A percentile compares a stretch with the other conserved stretches of the same genome.
Conservation (phyloP, 2,329 filamentous ascomycete species). For the Sporothrix euskadiensis region DNA sequence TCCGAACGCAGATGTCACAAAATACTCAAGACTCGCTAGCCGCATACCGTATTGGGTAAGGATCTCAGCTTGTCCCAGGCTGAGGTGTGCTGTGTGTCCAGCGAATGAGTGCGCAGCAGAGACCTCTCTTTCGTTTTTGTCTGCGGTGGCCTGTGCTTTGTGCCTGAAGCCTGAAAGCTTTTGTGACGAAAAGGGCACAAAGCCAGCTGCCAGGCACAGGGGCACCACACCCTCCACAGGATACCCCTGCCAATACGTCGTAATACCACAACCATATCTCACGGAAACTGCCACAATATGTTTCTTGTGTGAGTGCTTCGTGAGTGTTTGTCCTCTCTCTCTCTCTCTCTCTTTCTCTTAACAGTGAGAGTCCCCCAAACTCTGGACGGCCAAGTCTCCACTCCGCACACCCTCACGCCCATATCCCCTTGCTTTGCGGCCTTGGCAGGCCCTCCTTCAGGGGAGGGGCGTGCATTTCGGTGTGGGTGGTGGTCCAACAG, state of each 20-base stretch:
- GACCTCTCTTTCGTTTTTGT: not conserved
- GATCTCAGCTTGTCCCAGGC: constrained; percentile 7
- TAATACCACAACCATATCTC: constrained; percentile 2
- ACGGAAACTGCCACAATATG: not conserved
- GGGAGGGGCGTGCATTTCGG: not conserved
- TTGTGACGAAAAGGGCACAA: not conserved
- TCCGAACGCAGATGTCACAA: not conserved
- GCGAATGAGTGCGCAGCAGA: not conserved
- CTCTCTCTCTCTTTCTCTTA: not conserved
- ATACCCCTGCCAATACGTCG: constrained; percentile 15
- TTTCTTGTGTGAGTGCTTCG: not conserved
- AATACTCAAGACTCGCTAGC: constrained; percentile 1
- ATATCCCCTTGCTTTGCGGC: constrained; percentile 1
- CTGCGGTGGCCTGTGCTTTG: not conserved
- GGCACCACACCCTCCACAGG: constrained; percentile 1
- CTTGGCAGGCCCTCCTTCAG: not conserved
- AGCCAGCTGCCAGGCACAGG: not conserved
- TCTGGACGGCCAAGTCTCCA: not conserved
- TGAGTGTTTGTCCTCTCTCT: not conserved
- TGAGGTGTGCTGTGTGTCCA: not conserved
- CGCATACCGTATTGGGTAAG: not conserved
- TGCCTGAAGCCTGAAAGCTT: not conserved
- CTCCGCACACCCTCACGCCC: not conserved
- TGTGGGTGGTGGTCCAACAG: constrained; percentile 5
- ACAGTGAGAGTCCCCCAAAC: not conserved